Base-by-base conservation (phyloP, 177 flowering plant genomes). In the Telopea speciosissima region DNA sequence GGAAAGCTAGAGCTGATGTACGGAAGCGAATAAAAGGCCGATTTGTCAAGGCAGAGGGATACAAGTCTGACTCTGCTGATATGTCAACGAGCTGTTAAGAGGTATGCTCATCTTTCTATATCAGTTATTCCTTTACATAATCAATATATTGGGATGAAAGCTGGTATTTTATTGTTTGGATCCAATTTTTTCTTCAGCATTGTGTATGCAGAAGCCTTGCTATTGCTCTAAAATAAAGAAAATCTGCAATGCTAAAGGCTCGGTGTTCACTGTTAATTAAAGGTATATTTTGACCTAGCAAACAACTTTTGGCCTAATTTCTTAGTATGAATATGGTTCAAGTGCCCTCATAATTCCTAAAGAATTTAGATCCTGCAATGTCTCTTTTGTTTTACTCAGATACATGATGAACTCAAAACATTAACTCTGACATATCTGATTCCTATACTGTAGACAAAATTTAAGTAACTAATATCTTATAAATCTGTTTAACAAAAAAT, bases 11-110 rank as follows among this genome's bases (percentile, higher is more conserved):
- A 68, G 68, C 76, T 56, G 78, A 77, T 69, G 66, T 61, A 14
- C 56, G 77, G 62, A 78, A 79, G 78, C 78, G 70, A 22, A 71
- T 45, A 16, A 80, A 72, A 60, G 77, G 75, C 52, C 70, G 70
- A 56, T 66, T 74, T 70, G 60, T 74, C 60, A 80, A 83, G 72
- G 73, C 74, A 45, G 72, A 71, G 45, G 78, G 75, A 24, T 72
- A 75, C 40, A 79, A 78, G 56, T 72, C 73, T 3, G 84, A 76
- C 23, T 22, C 77, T n/a, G 54, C 24, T 14, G 64, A 60, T 71
- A 77, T 62, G 63, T 70, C 77, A 1, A 59, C 52, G 66, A 79
- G 79, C 72, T 79, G 62, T 70, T 79, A 11, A 70, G 75, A 24
- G 8, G 19, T 19, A 59, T 36, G 40, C 7, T 24, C 66, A 44